These are phyloP conservation scores for Cruciata laevipes DNA, from an alignment of 257 asterid species.

Conservation along the genomic window DNA sequence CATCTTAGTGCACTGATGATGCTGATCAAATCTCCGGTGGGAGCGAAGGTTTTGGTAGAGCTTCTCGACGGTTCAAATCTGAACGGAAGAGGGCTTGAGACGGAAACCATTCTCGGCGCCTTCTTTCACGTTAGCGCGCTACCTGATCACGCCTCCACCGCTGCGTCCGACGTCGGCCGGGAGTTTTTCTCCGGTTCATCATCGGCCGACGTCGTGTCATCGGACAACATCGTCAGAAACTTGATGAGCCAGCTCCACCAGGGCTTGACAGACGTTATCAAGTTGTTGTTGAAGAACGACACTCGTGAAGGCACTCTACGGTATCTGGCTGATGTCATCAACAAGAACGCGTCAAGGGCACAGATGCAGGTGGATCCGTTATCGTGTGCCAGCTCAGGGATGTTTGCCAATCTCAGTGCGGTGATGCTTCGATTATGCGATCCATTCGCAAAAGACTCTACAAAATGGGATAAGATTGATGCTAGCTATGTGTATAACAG, in stretches of 20 bases:
- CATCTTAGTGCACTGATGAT: conserved; percentile 65
- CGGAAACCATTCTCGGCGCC: conserved; percentile 88
- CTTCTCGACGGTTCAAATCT: conserved; percentile 21
- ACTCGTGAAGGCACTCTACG: conserved; percentile 78
- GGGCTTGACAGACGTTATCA: conserved; percentile 67
- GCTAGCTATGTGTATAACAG: conserved; percentile 61
- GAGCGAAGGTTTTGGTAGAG: conserved; percentile 72
- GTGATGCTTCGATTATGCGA: conserved; percentile 91
- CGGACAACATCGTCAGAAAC: conserved; percentile 71
- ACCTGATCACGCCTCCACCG: conserved; percentile 75
- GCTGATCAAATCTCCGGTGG: conserved; percentile 65
- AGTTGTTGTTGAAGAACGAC: conserved; percentile 60
- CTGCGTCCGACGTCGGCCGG: conserved; percentile 86
- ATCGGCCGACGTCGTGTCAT: conserved; percentile 78
- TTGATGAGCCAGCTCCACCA: conserved; percentile 74
- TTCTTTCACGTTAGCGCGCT: conserved; percentile 95
- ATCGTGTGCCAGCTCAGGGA: conserved; percentile 92
- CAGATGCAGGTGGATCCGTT: conserved; percentile 91
- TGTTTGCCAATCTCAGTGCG: conserved; percentile 90
- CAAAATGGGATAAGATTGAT: conserved; percentile 80
- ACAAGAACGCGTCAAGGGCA: conserved; percentile 84
- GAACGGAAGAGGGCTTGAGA: conserved; percentile 91
- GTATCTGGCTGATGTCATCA: conserved; percentile 79
- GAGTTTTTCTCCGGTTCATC: conserved; percentile 83
- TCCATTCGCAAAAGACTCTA: conserved; percentile 75